Conservation (phyloP, 1,139 yeast genomes). For the Blastobotrys arbuscula region DNA sequence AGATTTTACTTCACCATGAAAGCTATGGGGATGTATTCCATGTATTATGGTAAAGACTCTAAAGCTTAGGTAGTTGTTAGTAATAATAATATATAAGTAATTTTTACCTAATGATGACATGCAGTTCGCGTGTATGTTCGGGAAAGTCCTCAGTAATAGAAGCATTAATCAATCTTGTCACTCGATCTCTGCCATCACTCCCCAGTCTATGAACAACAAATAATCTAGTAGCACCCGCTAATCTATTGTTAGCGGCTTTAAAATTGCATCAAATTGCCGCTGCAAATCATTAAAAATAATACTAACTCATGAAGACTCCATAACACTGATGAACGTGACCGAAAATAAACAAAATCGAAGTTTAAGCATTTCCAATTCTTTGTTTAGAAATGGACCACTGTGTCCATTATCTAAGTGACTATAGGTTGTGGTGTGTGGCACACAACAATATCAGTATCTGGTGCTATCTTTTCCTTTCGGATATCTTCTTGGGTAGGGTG, state of each 20-base stretch:
- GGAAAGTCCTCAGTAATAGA: constrained; percentile 3
- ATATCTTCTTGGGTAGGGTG: not conserved
- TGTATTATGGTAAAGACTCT: constrained; percentile 20
- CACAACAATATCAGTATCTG: constrained; percentile 3
- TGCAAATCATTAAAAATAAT: constrained; percentile 4
- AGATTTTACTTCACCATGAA: constrained; percentile 85
- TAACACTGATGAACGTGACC: constrained; percentile 6
- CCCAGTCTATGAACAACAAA: not conserved
- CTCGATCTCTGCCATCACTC: not conserved
- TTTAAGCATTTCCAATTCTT: constrained; percentile 2
- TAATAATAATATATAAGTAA: too few relatives aligned
- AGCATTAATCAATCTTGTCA: constrained; percentile 9
- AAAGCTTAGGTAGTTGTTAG: not conserved
- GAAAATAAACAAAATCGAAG: constrained; percentile 8
- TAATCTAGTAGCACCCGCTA: not conserved
- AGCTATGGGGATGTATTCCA: constrained; percentile 73
- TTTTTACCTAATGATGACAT: too few relatives aligned
- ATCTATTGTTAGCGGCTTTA: not conserved
- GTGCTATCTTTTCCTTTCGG: constrained; percentile 1
- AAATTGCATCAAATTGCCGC: constrained; percentile 2
- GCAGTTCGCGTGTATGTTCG: not conserved
- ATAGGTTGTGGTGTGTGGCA: constrained; percentile 4
- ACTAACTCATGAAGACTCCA: constrained; percentile 8
- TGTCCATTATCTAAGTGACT: constrained; percentile 3
- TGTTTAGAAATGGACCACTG: not conserved